Evolutionary conservation across 2,329 filamentous ascomycete genomes (phyloP), one percentile per base, ranked within the genome.

Genomic region (Aureobasidium sp.): DNA sequence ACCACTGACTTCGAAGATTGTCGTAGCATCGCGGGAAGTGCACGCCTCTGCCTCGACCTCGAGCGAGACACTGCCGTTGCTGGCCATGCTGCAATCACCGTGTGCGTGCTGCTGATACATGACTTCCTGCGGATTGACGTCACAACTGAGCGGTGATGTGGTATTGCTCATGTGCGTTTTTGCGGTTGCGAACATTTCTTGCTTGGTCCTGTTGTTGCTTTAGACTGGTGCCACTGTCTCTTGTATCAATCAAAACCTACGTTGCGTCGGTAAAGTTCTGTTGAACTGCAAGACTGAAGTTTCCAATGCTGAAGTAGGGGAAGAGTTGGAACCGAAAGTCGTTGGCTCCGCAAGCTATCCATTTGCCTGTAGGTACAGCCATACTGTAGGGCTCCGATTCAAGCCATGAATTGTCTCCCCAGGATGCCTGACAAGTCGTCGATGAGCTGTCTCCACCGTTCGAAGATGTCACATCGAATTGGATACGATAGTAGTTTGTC

Each of bases 401-500:
- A 5, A 49, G 54, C 63, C 64, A 62, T 14, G 50, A 58, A 50
- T 69, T 69, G 63, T 69, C 68, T 19, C 66, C 65, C 69, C 69
- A 70, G 50, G 47, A 66, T 14, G 57, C 47, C 31, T 56, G 62
- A 59, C 69, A 71, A 54, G 62, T 68, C 5, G 63, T 64, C 8
- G 44, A 49, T 17, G 49, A 57, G 12, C 57, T 22, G 12, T 54
- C 49, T 31, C 64, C 61, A 27, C 66, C 63, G 37, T 64, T 66
- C 15, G 63, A 40, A 27, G 64, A 66, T 22, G 60, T 66, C 40
- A 69, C 60, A 15, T 65, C 65, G 61, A 70, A 70, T 1, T 62
- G 62, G 61, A 70, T 65, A 47, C 56, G 52, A 63, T 70, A 71
- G 64, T 66, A 68, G 59, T 70, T 68, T 24, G 63, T 65, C 37